Conservation (phyloP, 345 rosid genomes). For the Euphorbia lathyris region DNA sequence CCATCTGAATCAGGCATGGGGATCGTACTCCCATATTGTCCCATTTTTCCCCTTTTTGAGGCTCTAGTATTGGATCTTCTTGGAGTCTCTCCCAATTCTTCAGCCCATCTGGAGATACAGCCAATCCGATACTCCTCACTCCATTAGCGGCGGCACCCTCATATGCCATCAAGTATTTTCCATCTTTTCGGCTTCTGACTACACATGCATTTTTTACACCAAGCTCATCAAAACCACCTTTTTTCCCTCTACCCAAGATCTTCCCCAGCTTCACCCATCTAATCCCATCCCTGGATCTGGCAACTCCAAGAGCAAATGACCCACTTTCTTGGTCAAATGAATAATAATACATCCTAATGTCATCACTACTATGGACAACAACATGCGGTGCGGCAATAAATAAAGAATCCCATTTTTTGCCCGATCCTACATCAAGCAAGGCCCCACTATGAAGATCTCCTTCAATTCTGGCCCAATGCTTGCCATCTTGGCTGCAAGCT, state of each 20-base stretch:
- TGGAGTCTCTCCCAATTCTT: constrained; percentile 51
- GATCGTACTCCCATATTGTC: constrained; percentile 57
- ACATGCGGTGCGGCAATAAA: constrained; percentile 68
- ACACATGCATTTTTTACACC: constrained; percentile 63
- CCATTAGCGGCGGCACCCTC: constrained; percentile 58
- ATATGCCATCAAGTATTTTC: constrained; percentile 65
- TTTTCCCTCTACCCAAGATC: constrained; percentile 50
- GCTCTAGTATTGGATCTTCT: constrained; percentile 42
- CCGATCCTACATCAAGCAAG: constrained; percentile 72
- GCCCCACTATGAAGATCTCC: constrained; percentile 84
- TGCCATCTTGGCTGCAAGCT: constrained; percentile 82
- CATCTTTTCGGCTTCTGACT: constrained; percentile 50
- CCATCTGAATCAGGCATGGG: constrained; percentile 66
- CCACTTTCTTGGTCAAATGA: constrained; percentile 53
- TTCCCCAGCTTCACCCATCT: constrained; percentile 73
- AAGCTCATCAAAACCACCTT: constrained; percentile 47
- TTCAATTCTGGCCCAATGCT: constrained; percentile 90
- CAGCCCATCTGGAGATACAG: constrained; percentile 57
- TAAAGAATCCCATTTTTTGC: constrained; percentile 70
- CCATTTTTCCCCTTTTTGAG: constrained; percentile 50
- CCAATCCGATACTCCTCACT: constrained; percentile 53
- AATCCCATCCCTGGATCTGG: constrained; percentile 82
- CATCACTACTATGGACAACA: constrained; percentile 57
- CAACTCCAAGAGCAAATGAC: constrained; percentile 52
- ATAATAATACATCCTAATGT: constrained; percentile 77